Base-by-base conservation (phyloP, 2,329 filamentous ascomycete genomes). In the Diplodia seriata region DNA sequence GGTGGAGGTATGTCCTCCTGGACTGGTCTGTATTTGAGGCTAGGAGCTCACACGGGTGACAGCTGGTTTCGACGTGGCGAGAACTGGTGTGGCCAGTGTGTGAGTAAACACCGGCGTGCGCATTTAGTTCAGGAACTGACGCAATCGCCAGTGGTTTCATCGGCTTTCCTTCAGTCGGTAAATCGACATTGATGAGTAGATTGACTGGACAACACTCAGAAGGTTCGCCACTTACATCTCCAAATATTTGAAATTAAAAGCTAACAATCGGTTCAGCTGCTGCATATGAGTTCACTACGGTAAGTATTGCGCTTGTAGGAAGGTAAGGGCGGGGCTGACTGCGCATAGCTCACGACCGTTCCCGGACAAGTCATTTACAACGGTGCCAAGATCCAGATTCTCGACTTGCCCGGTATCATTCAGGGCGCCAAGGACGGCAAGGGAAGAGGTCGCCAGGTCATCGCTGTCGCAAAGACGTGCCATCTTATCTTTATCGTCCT, bases 401-500 rank as follows among this genome's bases (percentile, higher is more conserved):
- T 99, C 71, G 95, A 99, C 86, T 85, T 99, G 76, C 95, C 95
- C 1, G 95, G 95, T 88, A 99, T 99, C 76, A 99, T 99, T 73
- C 92, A 98, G 81, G 95, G 95, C 77, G 95, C 95, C 74, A 98
- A 99, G 81, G 95, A 99, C 79, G 95, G 95, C 72, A 96, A 97
- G 78, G 95, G 95, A 83, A 90, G 95, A 85, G 95, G 95, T 86
- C 89, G 94, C 74, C 95, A 99, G 83, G 95, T 99, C 76, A 99
- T 99, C 83, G 95, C 95, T 9, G 95, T 99, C 59, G 94, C 95
- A 69, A 99, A 99, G 85, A 98, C 95, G 20, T 99, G 95, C 83
- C 92, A 99, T 85, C 83, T 99, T 74, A 99, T 99, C 75, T 98
- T 98, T 81, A 99, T 99, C 77, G 93, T 99, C 57, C 85, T 99